Percentiles rank a stretch among this genome's conserved stretches.
phyloP scores from a whole-genome alignment of 2,329 filamentous ascomycete species.

The Hypoxylon sp. region DNA sequence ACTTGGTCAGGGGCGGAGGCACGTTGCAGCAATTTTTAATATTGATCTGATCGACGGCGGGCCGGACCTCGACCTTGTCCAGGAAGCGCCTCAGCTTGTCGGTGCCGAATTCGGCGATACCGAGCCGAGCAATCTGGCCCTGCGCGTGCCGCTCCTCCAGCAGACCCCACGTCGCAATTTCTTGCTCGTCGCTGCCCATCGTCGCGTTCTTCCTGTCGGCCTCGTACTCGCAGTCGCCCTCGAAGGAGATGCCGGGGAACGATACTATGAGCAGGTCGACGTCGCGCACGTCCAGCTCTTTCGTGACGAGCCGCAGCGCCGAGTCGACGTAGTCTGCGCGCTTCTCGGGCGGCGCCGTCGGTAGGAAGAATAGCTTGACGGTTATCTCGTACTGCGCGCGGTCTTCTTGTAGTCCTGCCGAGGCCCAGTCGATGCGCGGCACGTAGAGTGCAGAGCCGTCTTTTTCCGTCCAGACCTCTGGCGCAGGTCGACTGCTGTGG shows the following conservation, averaged over 20 bases:
- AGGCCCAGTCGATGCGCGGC: constrained; percentile 79
- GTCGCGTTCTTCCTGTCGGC: constrained; percentile 71
- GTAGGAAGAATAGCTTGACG: constrained; percentile 93
- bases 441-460: constrained; percentile 75
- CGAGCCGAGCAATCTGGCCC: constrained; percentile 79
- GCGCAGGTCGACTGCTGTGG: constrained; percentile 49
- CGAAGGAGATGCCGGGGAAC: constrained; percentile 93
- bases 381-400: constrained; percentile 91
- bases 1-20: constrained; percentile 83
- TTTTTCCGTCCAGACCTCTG: constrained; percentile 75
- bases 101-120: constrained; percentile 91
- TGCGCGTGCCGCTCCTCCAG: constrained; percentile 79
- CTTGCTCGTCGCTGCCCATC: constrained; percentile 75
- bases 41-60: constrained; percentile 95
- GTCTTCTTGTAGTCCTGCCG: constrained; percentile 81
- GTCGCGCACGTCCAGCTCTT: constrained; percentile 78
- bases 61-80: constrained; percentile 74
- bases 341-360: constrained; percentile 71
- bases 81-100: constrained; percentile 85
- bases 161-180: constrained; percentile 75
- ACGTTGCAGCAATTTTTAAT: constrained; percentile 96
- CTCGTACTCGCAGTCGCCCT: constrained; percentile 88
- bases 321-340: constrained; percentile 79
- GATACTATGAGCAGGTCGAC: constrained; percentile 93
- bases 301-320: constrained; percentile 82